Evolutionary conservation across 805 yeast genomes (phyloP), one percentile per base, ranked within the genome.

Genomic region (Lipomyces chichibuensis): DNA sequence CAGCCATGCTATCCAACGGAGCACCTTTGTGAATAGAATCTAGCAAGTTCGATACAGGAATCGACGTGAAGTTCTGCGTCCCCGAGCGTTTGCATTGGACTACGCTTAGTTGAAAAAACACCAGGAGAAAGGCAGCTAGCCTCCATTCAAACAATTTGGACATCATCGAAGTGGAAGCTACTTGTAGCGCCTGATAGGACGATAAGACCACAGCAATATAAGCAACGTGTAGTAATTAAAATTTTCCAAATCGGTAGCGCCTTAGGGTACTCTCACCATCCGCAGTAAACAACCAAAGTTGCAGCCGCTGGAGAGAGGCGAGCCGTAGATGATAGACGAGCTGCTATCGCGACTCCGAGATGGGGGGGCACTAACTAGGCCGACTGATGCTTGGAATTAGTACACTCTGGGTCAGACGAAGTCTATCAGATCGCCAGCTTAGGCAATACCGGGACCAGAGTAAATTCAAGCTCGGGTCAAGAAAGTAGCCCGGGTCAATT

Each of bases 11-110:
- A 8, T 29, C 4, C 29, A 29, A 7, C 23, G 20, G 32, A 25
- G 43, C 56, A 43, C 2, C 43, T 8, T 17, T 25, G 17, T 27
- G 56, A 2, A 43, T 39, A 5, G 59, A 57, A 37, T 54, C 6
- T 46, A 54, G 39, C 56, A 64, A 23, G 20, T 59, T 46, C 32
- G 66, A 60, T 53, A 64, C 55, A 51, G 60, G 60, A 57, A 63
- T 39, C 17, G 54, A 55, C 52, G 65, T 57, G 9, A 5, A 8
- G 52, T 57, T 57, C 49, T 43, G 49, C 23, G 49, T 43, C 3
- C 23, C 49, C 23, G 49, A 43, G 49, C 49, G 49, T n/a, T n/a
- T 43, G 49, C n/a, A 17, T 17, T n/a, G 49, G 4, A n/a, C 49
- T 43, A 17, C 49, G 23, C 23, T 43, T 43, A 43, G 49, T 8